These are phyloP conservation scores for Ceratocystis huliohia DNA, from an alignment of 2,329 filamentous ascomycete species.

Conservation along the genomic window DNA sequence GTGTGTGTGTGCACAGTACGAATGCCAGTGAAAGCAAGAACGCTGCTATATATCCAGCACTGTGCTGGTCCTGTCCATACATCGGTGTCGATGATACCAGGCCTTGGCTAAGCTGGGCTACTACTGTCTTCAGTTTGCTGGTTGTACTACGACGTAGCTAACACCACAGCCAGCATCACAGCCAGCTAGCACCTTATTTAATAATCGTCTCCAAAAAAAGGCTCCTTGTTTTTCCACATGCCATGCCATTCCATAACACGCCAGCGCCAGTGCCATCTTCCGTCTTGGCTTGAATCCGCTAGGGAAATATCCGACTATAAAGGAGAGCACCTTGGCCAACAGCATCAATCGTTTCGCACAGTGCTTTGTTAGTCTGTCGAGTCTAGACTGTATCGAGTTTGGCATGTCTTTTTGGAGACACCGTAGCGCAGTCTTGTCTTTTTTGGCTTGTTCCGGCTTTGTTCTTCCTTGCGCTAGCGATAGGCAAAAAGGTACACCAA, in stretches of 20 bases:
- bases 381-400: not conserved
- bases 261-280: not conserved
- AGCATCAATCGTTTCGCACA: too few relatives aligned
- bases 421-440: not conserved
- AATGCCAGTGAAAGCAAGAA: not conserved
- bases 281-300: not conserved
- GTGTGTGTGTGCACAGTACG: not conserved
- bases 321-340: not conserved
- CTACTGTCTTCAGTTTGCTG: not conserved
- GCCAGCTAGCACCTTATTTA: too few relatives aligned
- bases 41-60: not conserved
- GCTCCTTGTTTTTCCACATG: not conserved
- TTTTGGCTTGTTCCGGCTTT: constrained; percentile 9
- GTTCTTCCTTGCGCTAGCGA: constrained; percentile 1
- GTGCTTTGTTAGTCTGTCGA: not conserved
- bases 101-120: too few relatives aligned
- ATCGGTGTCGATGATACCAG: too few relatives aligned
- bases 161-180: not conserved
- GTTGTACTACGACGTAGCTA: not conserved
- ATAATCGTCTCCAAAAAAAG: not conserved
- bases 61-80: too few relatives aligned
- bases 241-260: not conserved
- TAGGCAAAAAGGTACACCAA: constrained; percentile 6
- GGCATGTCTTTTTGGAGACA: not conserved
- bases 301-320: not conserved